Percentiles rank a stretch among this genome's conserved stretches.
Evolutionary conservation across 495 filamentous ascomycete genomes (phyloP).

Genomic region (Penicillium steckii): DNA sequence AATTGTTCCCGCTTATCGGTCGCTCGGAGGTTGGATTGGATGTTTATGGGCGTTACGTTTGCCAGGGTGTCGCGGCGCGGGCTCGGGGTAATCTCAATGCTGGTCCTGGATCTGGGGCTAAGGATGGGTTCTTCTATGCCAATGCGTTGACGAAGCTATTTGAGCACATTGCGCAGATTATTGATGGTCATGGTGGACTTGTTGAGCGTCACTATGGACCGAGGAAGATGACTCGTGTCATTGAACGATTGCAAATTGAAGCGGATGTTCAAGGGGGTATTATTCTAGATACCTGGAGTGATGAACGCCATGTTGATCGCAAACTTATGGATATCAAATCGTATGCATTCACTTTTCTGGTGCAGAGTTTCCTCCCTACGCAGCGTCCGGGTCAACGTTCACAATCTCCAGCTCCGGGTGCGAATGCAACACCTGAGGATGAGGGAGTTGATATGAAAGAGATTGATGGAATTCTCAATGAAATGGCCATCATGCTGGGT

Average conservation of each 20-base stretch:
- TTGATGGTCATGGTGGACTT: constrained; percentile 83
- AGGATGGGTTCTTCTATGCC: constrained; percentile 85
- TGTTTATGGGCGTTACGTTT: constrained; percentile 93
- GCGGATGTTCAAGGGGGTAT: constrained; percentile 98
- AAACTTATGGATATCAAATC: constrained; percentile 91
- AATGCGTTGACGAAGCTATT: constrained; percentile 89
- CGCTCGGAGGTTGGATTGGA: constrained; percentile 86
- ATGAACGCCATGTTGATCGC: constrained; percentile 80
- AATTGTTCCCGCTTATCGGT: constrained; percentile 93
- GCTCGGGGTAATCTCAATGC: constrained; percentile 78
- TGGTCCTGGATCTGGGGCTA: constrained; percentile 55
- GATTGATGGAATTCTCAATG: constrained; percentile 79
- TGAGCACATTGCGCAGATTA: constrained; percentile 95
- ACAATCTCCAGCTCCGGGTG: constrained; percentile 65
- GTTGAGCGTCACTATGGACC: constrained; percentile 91
- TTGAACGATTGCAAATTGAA: constrained; percentile 89
- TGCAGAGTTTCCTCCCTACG: constrained; percentile 84
- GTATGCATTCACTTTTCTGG: constrained; percentile 94
- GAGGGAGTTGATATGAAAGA: constrained; percentile 96
- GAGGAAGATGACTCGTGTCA: constrained; percentile 93
- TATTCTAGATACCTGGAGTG: constrained; percentile 90
- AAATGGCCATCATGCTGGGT: constrained; percentile 86
- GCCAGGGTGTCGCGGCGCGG: constrained; percentile 81
- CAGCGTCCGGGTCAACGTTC: constrained; percentile 57
- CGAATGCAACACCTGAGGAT: constrained; percentile 59